Base-by-base conservation (phyloP, 129 eudicot genomes). In the Flaveria bidentis region DNA sequence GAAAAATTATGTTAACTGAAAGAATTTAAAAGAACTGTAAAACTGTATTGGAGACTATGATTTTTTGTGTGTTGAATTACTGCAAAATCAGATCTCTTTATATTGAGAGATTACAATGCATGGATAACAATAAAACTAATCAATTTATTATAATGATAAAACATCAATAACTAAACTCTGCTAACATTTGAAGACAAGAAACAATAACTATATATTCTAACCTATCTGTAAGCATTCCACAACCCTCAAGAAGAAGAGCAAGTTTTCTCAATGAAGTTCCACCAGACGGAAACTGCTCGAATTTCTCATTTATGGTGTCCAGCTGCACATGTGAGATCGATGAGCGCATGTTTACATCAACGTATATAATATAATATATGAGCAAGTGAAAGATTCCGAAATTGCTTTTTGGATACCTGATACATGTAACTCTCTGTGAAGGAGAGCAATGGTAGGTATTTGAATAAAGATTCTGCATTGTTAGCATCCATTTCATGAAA, bases 381-480 rank as follows among this genome's bases (percentile, higher is more conserved):
- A 2, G 30, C 36, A 4, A 33, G 39, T 33, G 39, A 4, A 33
- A 4, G 39, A 33, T 33, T 33, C 6, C 39, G 4, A 30, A 33
- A 33, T 33, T 33, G 39, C 39, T 33, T 33, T 4, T 33, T 33
- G 39, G 39, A 73, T 73, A 93, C 98, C 97, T 90, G 98, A 84
- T 93, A 93, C 28, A 93, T 90, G 78, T 86, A 93, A 75, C 98
- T 90, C 78, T 93, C 98, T 13, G 92, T 77, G 78, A 93, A 93
- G 71, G 92, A 93, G 82, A 93, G 97, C 73, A 84, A 60, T 2
- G 97, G 98, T 61, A 93, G 72, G 74, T 90, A 78, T 87, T 78
- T 88, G 87, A 93, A 93, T 67, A 90, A 65, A 30, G 87, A 76
- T 39, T 84, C 92, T 6, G 89, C 90, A 78, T 69, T 80, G 74